Conservation (phyloP, 345 rosid species). For the Salix suchowensis region DNA sequence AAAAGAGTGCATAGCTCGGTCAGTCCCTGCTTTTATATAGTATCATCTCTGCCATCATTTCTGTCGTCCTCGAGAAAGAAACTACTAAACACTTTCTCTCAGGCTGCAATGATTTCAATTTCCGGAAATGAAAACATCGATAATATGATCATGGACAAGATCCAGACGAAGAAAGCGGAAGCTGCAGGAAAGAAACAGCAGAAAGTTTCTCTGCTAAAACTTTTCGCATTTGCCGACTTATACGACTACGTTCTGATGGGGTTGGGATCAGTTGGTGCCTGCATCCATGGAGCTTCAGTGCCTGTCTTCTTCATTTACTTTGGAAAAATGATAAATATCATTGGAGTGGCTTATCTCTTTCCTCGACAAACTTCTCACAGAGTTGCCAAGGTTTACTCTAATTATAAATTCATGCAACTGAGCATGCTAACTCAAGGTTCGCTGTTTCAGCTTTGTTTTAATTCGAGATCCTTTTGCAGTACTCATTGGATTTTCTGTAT, state of each 20-base stretch:
- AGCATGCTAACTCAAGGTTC: neutral
- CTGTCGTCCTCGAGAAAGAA: no score
- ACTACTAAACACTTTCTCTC: no score
- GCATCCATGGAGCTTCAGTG: slow-evolving; percentile 81
- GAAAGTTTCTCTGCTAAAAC: slow-evolving; percentile 54
- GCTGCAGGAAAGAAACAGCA: slow-evolving; percentile 14
- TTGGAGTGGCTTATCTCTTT: slow-evolving; percentile 70
- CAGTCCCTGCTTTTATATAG: no score
- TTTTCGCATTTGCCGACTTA: slow-evolving; percentile 72
- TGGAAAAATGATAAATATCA: slow-evolving; percentile 69
- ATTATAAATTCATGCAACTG: neutral
- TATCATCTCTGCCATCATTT: no score
- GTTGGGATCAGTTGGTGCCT: slow-evolving; percentile 86
- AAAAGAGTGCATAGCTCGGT: no score
- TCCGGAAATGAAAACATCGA: no score
- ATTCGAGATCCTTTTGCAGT: slow-evolving; percentile 47
- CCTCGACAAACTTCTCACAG: slow-evolving; percentile 69
- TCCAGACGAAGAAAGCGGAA: slow-evolving; percentile 10
- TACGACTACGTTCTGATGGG: slow-evolving; percentile 70
- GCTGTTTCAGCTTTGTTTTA: neutral
- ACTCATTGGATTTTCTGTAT: slow-evolving; percentile 90
- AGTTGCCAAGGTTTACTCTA: slow-evolving; percentile 67
- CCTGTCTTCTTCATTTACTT: slow-evolving; percentile 90
- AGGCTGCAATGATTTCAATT: no score
- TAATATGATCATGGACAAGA: no score